Evolutionary conservation across 345 rosid species (phyloP).

Genomic region (Garcia nutans): DNA sequence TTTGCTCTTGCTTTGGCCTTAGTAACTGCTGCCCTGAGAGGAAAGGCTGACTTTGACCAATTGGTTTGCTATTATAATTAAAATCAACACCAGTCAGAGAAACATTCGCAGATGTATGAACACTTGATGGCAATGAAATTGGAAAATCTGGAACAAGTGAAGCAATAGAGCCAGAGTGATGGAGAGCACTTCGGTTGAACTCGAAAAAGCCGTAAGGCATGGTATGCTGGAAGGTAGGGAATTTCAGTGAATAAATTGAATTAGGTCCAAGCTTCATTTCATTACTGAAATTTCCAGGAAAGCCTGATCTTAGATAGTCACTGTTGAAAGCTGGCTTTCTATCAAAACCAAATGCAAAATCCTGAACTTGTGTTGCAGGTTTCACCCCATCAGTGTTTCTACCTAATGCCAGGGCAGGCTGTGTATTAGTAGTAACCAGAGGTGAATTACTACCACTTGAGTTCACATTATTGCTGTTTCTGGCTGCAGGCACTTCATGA

Average conservation of each 20-base stretch:
- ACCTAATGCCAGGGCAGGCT: constrained; percentile 28
- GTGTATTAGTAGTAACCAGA: constrained; percentile 32
- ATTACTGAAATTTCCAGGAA: constrained; percentile 37
- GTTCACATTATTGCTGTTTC: constrained; percentile 55
- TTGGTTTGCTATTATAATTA: constrained; percentile 19
- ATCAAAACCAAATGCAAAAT: constrained; percentile 33
- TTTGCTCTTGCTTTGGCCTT: constrained; percentile 48
- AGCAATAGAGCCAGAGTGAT: constrained; percentile 32
- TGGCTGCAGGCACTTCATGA: constrained; percentile 76
- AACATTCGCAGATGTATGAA: constrained; percentile 28
- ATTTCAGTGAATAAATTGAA: constrained; percentile 48
- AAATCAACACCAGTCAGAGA: constrained; percentile 31
- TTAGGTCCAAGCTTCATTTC: constrained; percentile 47
- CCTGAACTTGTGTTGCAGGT: constrained; percentile 43
- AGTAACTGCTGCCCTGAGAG: constrained; percentile 37
- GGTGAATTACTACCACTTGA: constrained; percentile 28
- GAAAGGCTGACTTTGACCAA: constrained; percentile 33
- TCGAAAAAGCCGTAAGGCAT: constrained; percentile 39
- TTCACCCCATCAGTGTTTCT: constrained; percentile 31
- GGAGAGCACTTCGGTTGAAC: constrained; percentile 29
- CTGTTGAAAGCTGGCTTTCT: constrained; percentile 40
- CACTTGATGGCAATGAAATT: constrained; percentile 37
- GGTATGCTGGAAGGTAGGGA: constrained; percentile 36
- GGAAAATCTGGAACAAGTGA: constrained; percentile 45
- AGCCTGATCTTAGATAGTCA: constrained; percentile 35